A percentile compares a stretch with the other conserved stretches of the same genome.
These are phyloP conservation scores for Trichodelitschia bisporula DNA, from an alignment of 495 filamentous ascomycete genomes.

Conservation along the genomic window DNA sequence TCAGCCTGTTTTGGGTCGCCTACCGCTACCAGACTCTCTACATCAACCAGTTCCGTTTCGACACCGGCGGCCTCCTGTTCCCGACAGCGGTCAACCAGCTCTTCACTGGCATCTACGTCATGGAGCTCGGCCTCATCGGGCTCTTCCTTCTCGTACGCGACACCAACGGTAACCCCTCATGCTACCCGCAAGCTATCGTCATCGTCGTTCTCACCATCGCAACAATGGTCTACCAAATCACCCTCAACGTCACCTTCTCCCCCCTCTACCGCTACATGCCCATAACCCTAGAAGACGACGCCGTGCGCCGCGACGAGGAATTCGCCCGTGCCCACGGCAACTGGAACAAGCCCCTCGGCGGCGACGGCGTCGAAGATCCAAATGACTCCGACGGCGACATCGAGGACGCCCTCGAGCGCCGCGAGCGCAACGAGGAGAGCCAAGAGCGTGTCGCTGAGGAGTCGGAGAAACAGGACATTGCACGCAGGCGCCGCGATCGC, in stretches of 20 bases:
- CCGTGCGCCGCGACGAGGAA: conserved; percentile 64
- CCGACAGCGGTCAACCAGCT: conserved; percentile 89
- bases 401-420: conserved; percentile 19
- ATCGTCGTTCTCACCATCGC: conserved; percentile 56
- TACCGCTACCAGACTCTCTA: conserved; percentile 95
- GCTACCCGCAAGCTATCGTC: conserved; percentile 62
- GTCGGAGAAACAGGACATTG: conserved; percentile 36
- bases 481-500: conserved; percentile 11
- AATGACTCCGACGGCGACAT: conserved; percentile 22
- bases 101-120: conserved; percentile 81
- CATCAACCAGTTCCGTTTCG: conserved; percentile 70
- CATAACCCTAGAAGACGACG: conserved; percentile 88
- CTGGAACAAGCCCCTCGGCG: conserved; percentile 19
- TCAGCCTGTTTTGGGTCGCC: conserved; percentile 83
- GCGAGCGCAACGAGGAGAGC: conserved; percentile 16
- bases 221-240: conserved; percentile 57
- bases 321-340: conserved; percentile 55
- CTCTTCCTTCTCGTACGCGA: conserved; percentile 72
- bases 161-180: conserved; percentile 28
- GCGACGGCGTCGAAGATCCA: conserved; percentile 24
- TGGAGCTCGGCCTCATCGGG: conserved; percentile 78
- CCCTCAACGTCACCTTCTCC: conserved; percentile 65
- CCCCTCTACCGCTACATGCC: conserved; percentile 77
- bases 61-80: conserved; percentile 85
- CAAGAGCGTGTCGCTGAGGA: conserved; percentile 18